phyloP scores from a whole-genome alignment of 169 alveolate species.

The Theileria sp. region DNA sequence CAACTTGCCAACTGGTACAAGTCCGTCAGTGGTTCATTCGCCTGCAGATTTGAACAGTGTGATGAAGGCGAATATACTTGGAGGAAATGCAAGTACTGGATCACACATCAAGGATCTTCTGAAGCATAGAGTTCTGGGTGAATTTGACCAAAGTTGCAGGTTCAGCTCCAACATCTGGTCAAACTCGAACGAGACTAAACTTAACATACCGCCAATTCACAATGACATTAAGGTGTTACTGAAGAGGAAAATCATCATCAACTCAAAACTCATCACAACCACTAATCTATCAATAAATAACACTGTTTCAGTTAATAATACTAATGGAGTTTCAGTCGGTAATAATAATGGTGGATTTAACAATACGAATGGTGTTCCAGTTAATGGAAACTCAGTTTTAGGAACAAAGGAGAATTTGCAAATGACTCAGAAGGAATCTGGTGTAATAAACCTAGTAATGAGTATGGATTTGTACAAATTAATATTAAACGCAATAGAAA shows the following conservation, averaged over 20 bases:
- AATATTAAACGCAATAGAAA: constrained; percentile 52
- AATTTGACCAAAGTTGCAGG: constrained; percentile 52
- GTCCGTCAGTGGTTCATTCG: neutral
- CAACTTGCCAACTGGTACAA: neutral
- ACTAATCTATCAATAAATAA: constrained; percentile 13
- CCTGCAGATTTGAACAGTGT: neutral
- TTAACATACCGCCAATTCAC: constrained; percentile 53
- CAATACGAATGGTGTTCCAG: constrained; percentile 10
- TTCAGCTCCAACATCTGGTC: constrained; percentile 55
- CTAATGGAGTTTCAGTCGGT: neutral
- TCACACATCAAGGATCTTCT: constrained; percentile 5
- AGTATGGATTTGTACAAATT: constrained; percentile 14
- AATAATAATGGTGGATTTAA: neutral
- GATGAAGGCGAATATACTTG: neutral
- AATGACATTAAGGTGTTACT: constrained; percentile 48
- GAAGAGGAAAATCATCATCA: constrained; percentile 48
- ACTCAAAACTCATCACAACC: constrained; percentile 33
- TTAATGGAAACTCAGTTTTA: constrained; percentile 12
- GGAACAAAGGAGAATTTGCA: neutral
- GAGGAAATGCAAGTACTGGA: neutral
- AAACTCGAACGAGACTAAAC: constrained; percentile 7
- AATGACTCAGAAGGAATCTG: neutral
- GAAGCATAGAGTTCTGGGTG: constrained; percentile 31
- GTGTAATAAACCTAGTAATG: neutral
- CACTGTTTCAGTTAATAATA: neutral